phyloP scores from a whole-genome alignment of 1,284 basidiomycete species.

The Butyriboletus pseudospeciosus region DNA sequence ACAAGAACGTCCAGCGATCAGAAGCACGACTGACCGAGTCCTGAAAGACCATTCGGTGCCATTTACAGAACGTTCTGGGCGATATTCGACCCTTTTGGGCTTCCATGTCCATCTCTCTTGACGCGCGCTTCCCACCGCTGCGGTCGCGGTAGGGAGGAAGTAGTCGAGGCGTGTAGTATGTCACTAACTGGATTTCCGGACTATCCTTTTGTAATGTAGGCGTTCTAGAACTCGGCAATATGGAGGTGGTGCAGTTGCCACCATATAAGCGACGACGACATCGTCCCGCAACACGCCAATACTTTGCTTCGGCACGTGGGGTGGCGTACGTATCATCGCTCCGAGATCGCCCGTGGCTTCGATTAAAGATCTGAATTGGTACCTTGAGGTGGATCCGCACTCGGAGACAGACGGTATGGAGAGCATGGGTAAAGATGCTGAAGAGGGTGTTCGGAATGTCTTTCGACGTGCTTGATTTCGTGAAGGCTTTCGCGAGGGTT shows the following conservation, averaged over 20 bases:
- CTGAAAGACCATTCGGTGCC: conserved; percentile 40
- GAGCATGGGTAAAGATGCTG: conserved; percentile 5
- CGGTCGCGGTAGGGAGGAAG: conserved; percentile 28
- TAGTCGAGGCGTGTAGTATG: conserved; percentile 28
- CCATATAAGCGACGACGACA: conserved; percentile 27
- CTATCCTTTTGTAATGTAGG: not conserved
- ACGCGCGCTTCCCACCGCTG: not conserved
- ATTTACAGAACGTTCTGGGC: conserved; percentile 36
- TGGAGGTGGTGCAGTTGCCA: conserved; percentile 9
- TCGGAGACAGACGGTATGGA: conserved; percentile 18
- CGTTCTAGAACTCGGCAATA: not conserved
- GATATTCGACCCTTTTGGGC: conserved; percentile 20
- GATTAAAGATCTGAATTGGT: conserved; percentile 3
- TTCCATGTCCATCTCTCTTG: not conserved
- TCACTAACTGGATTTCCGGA: conserved; percentile 18
- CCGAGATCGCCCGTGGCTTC: not conserved
- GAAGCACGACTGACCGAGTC: conserved; percentile 28
- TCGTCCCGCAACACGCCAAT: conserved; percentile 30
- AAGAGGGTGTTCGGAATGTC: conserved; percentile 9
- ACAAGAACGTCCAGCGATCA: not conserved
- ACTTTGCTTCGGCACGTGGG: conserved; percentile 25
- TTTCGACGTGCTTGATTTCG: not conserved
- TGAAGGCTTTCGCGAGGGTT: conserved; percentile 9
- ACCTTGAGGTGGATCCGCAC: conserved; percentile 9
- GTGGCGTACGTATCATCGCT: conserved; percentile 19